Evolutionary conservation across 805 yeast species (phyloP), one percentile per base, ranked within the genome.

Genomic region (Yamadazyma insecticola): DNA sequence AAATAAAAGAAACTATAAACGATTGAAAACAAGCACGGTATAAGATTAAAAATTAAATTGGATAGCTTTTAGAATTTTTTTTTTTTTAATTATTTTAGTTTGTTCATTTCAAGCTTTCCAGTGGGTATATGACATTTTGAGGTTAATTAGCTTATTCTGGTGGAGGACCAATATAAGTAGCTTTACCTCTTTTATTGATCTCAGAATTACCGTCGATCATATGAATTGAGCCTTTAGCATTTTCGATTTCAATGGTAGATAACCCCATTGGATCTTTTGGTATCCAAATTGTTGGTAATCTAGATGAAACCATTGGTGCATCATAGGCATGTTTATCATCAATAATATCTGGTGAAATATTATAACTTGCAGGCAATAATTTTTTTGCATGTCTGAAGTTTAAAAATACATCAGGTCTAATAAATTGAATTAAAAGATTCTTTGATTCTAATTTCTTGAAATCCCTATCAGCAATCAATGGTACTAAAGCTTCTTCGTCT

Each of bases 201-300:
- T 61, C 54, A 1, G 96, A 75, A 43, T 81, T 79, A 28, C 70
- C 77, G 51, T 88, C 95, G 33, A 75, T 65, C 30, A 84, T 76
- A 12, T 72, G 68, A 28, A 87, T 73, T 6, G 76, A 64, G 1
- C 67, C 70, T 13, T 62, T 53, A 30, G 85, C 68, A 24, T 74
- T 63, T 23, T 70, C 71, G 14, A 83, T 78, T 45, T 80, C 77
- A 10, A 48, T 51, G 2, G 66, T 58, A 1, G 95, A 82, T 45
- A 86, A 72, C 1, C 97, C 97, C 73, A 77, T 75, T 7, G 85
- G 81, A 54, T 90, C 98, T 36, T 66, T 64, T n/a, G 97, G 94
- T 48, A 90, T 76, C 98, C 98, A 90, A 13, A 90, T 60, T n/a
- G 68, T 65, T 2, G 95, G 95, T 44, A 84, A 72, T 26, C 66